These are phyloP conservation scores for rapeseed (Brassica napus) DNA, from an alignment of 345 rosid species.

Conservation along the genomic window DNA sequence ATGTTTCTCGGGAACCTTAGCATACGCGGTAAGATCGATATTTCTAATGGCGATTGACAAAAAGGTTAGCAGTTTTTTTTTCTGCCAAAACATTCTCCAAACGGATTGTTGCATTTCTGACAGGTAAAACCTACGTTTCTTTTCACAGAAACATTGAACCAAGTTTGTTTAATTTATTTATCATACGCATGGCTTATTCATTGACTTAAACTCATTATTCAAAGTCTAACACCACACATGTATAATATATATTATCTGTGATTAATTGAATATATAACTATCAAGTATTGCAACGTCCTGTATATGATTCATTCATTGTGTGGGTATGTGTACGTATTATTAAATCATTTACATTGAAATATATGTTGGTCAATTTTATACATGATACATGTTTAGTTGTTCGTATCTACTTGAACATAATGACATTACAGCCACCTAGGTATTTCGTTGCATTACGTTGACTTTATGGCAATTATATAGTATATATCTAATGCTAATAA, in stretches of 20 bases:
- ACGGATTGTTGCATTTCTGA: constrained; percentile 28
- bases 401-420: constrained; percentile 18
- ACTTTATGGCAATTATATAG: constrained; percentile 1
- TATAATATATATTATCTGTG: neutral
- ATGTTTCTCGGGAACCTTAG: constrained; percentile 37
- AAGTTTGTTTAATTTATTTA: neutral
- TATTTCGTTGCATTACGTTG: constrained; percentile 24
- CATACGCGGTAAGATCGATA: constrained; percentile 12
- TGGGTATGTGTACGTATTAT: constrained; percentile 18
- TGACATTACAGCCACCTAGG: constrained; percentile 13
- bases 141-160: neutral
- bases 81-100: constrained; percentile 33
- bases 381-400: constrained; percentile 32
- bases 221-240: neutral
- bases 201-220: neutral
- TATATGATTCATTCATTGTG: constrained; percentile 13
- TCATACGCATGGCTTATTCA: neutral
- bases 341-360: neutral
- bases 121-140: neutral
- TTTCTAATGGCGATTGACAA: constrained; percentile 17
- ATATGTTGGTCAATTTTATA: constrained; percentile 9
- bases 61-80: constrained; percentile 30
- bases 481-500: neutral
- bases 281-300: constrained; percentile 15
- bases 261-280: neutral